Percentiles rank a stretch among this genome's conserved stretches.
phyloP scores from a whole-genome alignment of 805 yeast genomes.

The Saturnispora hagleri region DNA sequence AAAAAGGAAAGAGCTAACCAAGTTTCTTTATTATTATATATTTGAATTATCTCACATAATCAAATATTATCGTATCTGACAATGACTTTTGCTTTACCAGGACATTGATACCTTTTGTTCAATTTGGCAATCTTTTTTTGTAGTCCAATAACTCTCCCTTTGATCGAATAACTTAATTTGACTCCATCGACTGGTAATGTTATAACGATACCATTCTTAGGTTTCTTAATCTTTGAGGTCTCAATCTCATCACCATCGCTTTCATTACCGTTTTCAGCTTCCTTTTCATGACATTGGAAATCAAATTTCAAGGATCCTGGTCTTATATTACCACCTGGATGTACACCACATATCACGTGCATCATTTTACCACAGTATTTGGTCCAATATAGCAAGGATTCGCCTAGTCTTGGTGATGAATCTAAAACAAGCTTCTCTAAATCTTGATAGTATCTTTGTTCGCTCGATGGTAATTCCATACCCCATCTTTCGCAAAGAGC shows the following conservation, averaged over 20 bases:
- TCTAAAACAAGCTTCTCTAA: constrained; percentile 42
- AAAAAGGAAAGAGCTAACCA: neutral
- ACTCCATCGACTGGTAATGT: constrained; percentile 40
- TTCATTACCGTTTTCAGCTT: constrained; percentile 9
- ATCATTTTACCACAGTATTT: constrained; percentile 61
- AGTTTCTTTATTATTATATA: neutral
- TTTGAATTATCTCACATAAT: neutral
- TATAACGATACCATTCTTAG: constrained; percentile 24
- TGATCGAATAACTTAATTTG: constrained; percentile 50
- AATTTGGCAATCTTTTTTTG: constrained; percentile 54
- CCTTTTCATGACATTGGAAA: constrained; percentile 20
- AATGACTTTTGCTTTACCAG: constrained; percentile 43
- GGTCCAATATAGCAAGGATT: constrained; percentile 60
- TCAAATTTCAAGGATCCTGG: constrained; percentile 46
- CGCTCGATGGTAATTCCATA: constrained; percentile 56
- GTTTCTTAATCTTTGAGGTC: constrained; percentile 1
- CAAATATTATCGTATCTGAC: constrained; percentile 32
- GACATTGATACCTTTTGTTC: constrained; percentile 34
- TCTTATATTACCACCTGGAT: constrained; percentile 71
- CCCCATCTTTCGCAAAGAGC: constrained; percentile 80
- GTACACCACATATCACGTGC: constrained; percentile 73
- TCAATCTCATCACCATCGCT: constrained; percentile 11
- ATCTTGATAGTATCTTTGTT: constrained; percentile 36
- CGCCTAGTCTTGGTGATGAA: constrained; percentile 31
- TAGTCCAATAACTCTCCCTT: constrained; percentile 47